Evolutionary conservation across 2,329 filamentous ascomycete genomes (phyloP).

Genomic region (Fusarium sp.): DNA sequence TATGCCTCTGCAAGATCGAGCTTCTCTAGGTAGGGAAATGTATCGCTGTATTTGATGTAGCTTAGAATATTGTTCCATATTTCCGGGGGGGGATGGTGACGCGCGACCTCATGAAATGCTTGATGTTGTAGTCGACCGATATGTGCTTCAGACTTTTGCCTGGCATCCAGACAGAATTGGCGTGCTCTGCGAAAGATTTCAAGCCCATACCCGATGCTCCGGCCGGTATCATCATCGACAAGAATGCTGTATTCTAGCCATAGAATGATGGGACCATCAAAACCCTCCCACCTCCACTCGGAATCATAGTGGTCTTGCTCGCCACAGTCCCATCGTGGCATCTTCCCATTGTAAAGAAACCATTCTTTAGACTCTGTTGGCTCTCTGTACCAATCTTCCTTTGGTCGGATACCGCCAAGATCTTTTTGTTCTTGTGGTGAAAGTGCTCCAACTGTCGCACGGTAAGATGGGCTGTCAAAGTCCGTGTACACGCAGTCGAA

Average conservation of each 20-base stretch:
- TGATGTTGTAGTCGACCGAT: background rate
- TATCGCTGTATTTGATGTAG: background rate
- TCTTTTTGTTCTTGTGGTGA: background rate
- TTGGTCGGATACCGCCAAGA: background rate
- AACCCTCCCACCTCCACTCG: fast-evolving
- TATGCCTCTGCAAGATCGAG: background rate
- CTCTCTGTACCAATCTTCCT: background rate
- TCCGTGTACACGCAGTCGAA: background rate
- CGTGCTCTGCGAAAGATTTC: fast-evolving
- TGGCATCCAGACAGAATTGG: background rate
- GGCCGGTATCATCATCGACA: fast-evolving
- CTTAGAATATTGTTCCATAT: background rate
- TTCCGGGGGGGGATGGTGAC: background rate
- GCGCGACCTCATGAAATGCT: fast-evolving
- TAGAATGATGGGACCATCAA: fast-evolving
- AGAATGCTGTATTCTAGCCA: background rate
- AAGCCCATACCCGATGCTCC: fast-evolving
- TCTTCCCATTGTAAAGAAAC: background rate
- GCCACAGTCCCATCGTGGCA: background rate
- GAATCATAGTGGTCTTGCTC: background rate
- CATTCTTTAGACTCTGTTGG: background rate
- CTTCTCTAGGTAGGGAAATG: background rate
- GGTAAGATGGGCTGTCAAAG: background rate
- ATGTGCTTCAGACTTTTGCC: background rate
- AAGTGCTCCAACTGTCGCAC: background rate